phyloP scores from a whole-genome alignment of 805 yeast genomes.

The Kodamaea lidongshanica region DNA sequence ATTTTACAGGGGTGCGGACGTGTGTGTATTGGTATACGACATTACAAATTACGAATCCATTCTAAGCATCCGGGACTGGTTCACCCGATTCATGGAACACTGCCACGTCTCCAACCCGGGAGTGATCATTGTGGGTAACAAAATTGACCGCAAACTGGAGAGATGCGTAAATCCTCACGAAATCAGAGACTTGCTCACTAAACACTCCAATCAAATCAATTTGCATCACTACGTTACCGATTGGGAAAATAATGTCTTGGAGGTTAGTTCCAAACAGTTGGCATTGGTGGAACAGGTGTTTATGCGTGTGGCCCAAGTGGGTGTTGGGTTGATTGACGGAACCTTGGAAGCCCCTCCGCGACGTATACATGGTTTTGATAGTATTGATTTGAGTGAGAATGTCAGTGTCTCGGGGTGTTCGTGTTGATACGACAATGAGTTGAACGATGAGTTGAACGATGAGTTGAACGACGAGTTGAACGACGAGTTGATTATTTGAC shows the following conservation, averaged over 20 bases:
- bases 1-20: constrained; percentile 55
- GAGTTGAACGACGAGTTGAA: too few species aligned
- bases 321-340: constrained; percentile 16
- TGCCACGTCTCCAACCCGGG: constrained; percentile 44
- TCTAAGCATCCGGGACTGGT: constrained; percentile 43
- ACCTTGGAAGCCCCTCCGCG: constrained; percentile 5
- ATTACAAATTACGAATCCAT: constrained; percentile 47
- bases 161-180: constrained; percentile 33
- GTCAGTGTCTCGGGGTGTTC: constrained; percentile 15
- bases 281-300: constrained; percentile 31
- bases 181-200: constrained; percentile 27
- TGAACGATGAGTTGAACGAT: too few species aligned
- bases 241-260: constrained; percentile 30
- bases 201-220: constrained; percentile 10
- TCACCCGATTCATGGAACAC: constrained; percentile 41
- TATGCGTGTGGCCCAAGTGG: constrained; percentile 32
- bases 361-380: constrained; percentile 25
- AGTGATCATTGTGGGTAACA: constrained; percentile 49
- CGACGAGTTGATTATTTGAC: too few species aligned
- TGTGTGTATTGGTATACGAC: constrained; percentile 49
- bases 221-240: constrained; percentile 24
- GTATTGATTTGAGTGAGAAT: constrained; percentile 20
- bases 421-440: constrained; percentile 10
- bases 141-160: constrained; percentile 33
- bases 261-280: constrained; percentile 27